phyloP scores from a whole-genome alignment of 2,329 filamentous ascomycete species.

The Dactylonectria macrodidyma region DNA sequence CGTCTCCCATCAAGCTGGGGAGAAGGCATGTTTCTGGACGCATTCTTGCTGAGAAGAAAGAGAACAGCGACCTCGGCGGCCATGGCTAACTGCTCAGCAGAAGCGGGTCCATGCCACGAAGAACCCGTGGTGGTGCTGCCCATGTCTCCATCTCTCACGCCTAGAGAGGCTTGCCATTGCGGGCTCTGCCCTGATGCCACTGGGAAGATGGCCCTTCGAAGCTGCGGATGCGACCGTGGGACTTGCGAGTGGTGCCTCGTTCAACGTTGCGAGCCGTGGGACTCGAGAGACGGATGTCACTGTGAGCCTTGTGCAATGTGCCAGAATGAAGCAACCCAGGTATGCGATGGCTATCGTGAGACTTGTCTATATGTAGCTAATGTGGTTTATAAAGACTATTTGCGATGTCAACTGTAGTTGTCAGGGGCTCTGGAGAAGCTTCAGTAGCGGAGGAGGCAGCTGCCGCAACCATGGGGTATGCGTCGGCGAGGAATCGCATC shows the following conservation, averaged over 20 bases:
- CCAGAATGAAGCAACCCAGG: background rate
- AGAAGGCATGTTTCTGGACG: background rate
- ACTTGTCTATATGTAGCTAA: background rate
- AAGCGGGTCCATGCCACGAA: background rate
- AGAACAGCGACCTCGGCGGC: background rate
- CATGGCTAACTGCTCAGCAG: slow-evolving; percentile 35
- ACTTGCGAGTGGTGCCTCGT: background rate
- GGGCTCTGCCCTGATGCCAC: background rate
- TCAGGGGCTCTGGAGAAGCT: background rate
- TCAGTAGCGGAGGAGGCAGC: background rate
- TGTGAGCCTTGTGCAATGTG: background rate
- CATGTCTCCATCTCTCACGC: background rate
- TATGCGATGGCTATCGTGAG: background rate
- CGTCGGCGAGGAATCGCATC: background rate
- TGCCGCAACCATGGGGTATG: too few relatives aligned
- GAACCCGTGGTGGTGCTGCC: background rate
- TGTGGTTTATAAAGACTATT: background rate
- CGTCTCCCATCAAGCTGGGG: too few relatives aligned
- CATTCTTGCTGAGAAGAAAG: background rate
- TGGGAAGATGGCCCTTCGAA: background rate
- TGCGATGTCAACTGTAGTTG: background rate
- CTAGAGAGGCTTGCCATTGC: background rate
- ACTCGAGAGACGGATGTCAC: background rate
- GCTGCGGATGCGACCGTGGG: slow-evolving; percentile 1
- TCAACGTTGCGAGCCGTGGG: slow-evolving; percentile 4